phyloP scores from a whole-genome alignment of 2,329 filamentous ascomycete genomes.

The Beauveria australis region DNA sequence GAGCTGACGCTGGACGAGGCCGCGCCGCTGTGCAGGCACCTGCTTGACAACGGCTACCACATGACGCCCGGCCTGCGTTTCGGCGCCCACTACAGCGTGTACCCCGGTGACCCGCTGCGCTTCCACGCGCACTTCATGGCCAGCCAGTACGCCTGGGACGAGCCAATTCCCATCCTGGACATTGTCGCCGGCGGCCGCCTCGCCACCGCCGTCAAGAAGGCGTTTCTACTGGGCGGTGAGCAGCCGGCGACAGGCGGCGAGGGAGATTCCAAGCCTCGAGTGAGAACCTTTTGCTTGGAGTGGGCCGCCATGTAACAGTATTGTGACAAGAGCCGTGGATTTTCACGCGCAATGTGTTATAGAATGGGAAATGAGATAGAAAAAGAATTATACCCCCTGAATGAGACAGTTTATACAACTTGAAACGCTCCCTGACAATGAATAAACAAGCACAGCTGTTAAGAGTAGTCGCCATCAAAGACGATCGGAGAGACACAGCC shows the following conservation, averaged over 20 bases:
- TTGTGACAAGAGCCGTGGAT: neutral
- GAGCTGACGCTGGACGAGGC: constrained; percentile 15
- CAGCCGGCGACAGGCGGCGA: constrained; percentile 25
- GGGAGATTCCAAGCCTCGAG: constrained; percentile 25
- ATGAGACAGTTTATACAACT: neutral
- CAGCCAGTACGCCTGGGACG: constrained; percentile 77
- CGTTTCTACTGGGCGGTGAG: constrained; percentile 74
- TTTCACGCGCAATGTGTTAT: neutral
- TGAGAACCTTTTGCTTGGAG: constrained; percentile 78
- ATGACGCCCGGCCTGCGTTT: constrained; percentile 89
- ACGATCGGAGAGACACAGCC: too few species aligned
- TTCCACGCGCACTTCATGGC: constrained; percentile 94
- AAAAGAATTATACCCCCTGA: neutral
- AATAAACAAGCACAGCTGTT: neutral
- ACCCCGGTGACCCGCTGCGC: constrained; percentile 87
- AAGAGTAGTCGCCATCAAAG: neutral
- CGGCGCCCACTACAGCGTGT: constrained; percentile 88
- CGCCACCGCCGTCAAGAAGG: constrained; percentile 94
- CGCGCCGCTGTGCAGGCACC: constrained; percentile 63
- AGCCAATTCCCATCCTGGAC: constrained; percentile 76
- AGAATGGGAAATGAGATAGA: neutral
- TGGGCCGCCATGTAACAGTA: constrained; percentile 78
- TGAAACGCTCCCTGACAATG: neutral
- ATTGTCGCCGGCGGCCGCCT: constrained; percentile 79
- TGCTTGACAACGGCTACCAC: constrained; percentile 75